Base-by-base conservation (phyloP, 2,329 filamentous ascomycete species). In the Phaeoacremonium minimum region DNA sequence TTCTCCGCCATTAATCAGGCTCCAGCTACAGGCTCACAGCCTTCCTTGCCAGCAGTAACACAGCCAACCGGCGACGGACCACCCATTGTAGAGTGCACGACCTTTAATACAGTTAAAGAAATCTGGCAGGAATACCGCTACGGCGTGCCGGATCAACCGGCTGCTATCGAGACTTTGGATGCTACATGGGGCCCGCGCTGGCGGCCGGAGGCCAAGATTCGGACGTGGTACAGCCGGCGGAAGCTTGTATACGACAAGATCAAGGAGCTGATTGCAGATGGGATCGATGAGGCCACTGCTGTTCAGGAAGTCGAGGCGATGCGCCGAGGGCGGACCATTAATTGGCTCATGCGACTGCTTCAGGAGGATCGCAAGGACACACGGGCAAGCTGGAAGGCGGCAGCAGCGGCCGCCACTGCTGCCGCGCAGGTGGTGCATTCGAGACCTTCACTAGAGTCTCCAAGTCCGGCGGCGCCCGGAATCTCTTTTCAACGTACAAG, bases 211-310 rank as follows among this genome's bases (percentile, higher is more conserved):
- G 52, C 57, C 15, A 54, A 56, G 18, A 55, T 59, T 11, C 46
- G 58, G 16, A 58, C 56, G n/a, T 63, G 58, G 56, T 63, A 61
- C 38, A 58, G 55, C 22, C 50, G 58, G 31, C 52, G 58, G 33
- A 63, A 63, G 46, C 55, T 61, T n/a, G 58, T 63, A 29, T 57
- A 56, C 54, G 58, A 62, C 36, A 61, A 61, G 43, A 57, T 63
- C 28, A 60, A 57, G 39, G 58, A 61, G 31, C 55, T 52, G 38
- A 56, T 61, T 28, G 45, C 46, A 18, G 57, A 61, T 30, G 58
- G 58, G 5, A 50, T 61, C 44, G 51, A 51, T 28, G 59, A 63
- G 42, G 49, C 58, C 5, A 48, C 51, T 12, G 57, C 59, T 4
- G 56, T 63, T 11, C 45, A 42, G 34, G 56, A 60, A 40, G 56